These are phyloP conservation scores for Ophiostoma himal-ulmi DNA, from an alignment of 2,329 filamentous ascomycete species.

Conservation along the genomic window DNA sequence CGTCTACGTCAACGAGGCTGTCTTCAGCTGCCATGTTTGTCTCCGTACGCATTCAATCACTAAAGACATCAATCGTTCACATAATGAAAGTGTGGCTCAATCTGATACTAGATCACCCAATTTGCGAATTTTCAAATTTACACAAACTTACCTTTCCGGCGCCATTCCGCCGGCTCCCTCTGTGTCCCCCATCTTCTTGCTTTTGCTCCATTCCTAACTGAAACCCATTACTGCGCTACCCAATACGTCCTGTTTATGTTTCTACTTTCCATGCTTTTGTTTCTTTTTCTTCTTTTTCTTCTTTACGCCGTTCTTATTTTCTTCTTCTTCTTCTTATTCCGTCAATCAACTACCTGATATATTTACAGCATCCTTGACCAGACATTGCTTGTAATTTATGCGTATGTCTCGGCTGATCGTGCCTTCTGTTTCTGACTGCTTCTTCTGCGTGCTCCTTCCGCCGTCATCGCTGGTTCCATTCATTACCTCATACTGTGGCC, in stretches of 20 bases:
- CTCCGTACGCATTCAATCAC: no score
- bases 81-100: no score
- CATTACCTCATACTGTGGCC: conserved; percentile 12
- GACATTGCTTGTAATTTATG: no score
- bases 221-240: neutral
- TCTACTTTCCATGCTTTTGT: neutral
- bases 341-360: no score
- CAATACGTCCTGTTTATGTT: neutral
- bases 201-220: conserved; percentile 6
- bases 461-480: neutral
- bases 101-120: no score
- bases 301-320: neutral
- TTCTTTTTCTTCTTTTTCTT: neutral
- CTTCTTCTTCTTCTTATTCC: neutral
- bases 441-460: neutral
- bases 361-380: no score
- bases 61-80: neutral
- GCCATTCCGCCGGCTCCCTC: neutral
- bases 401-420: neutral
- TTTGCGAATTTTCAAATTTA: no score
- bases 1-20: neutral
- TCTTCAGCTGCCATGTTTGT: no score
- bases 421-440: neutral
- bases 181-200: neutral
- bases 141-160: neutral